These are phyloP conservation scores for Phaeophleospora eucalypticola DNA, from an alignment of 2,329 filamentous ascomycete species.

Conservation along the genomic window DNA sequence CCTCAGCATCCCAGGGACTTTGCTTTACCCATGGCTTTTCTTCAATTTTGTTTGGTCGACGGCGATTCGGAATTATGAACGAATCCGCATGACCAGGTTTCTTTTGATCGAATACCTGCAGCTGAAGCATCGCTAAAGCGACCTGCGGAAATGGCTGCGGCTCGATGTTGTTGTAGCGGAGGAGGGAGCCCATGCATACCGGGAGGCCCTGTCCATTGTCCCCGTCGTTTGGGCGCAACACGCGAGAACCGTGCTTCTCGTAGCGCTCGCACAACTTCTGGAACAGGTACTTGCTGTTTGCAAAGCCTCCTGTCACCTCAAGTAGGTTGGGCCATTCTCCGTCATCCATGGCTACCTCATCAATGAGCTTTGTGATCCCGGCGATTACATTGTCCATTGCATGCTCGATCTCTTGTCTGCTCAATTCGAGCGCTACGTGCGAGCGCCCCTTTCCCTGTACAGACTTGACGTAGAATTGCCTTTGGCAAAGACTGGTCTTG, in stretches of 20 bases:
- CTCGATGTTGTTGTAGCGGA: slow-evolving; percentile 10
- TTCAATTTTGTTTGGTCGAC: neutral
- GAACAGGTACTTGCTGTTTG: slow-evolving; percentile 11
- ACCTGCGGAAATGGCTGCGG: slow-evolving; percentile 5
- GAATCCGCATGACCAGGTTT: slow-evolving; percentile 8
- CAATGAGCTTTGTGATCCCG: slow-evolving; percentile 3
- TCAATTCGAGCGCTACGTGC: neutral
- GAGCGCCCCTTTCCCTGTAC: neutral
- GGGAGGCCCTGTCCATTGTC: slow-evolving; percentile 6
- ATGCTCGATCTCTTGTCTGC: neutral
- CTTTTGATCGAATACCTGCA: slow-evolving; percentile 5
- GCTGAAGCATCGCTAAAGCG: slow-evolving; percentile 11
- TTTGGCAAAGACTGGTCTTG: slow-evolving; percentile 2
- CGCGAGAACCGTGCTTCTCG: neutral
- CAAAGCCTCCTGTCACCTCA: slow-evolving; percentile 10
- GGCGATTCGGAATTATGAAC: neutral
- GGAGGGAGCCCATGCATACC: slow-evolving; percentile 7
- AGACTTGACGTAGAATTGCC: neutral
- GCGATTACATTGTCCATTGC: slow-evolving; percentile 8
- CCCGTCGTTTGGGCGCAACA: slow-evolving; percentile 6
- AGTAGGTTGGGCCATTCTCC: slow-evolving; percentile 5
- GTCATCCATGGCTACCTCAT: neutral
- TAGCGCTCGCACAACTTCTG: slow-evolving; percentile 3
- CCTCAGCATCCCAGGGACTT: neutral
- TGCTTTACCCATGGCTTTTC: slow-evolving; percentile 5